Evolutionary conservation across 2,329 filamentous ascomycete species (phyloP), one percentile per base, ranked within the genome.

Genomic region (Madurella mycetomatis): DNA sequence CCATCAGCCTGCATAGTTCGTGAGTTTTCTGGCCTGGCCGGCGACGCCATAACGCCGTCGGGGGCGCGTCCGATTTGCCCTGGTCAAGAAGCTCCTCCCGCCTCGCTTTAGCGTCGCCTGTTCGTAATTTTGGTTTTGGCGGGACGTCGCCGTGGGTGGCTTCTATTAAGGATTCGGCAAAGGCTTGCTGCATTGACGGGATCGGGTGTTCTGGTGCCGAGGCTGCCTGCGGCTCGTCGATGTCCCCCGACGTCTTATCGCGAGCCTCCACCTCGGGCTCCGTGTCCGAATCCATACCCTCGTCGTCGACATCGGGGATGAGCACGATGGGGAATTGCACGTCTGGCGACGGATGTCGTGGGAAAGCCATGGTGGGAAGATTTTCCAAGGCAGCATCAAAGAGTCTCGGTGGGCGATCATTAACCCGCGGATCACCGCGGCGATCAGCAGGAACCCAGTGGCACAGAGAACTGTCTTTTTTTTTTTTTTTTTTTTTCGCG

Each of bases 1-100:
- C 86, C 67, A 95, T 82, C 47, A 96, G 82, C 73, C 96, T 96
- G 76, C 87, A 86, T 56, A 97, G 76, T 59, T 95, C 90, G 67
- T 97, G 94, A 66, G 90, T 87, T 65, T 83, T 82, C 67, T 94
- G 89, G 42, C 84, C 84, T 0, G 84, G 80, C 50, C 85, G 83
- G 68, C 88, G 85, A 54, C 86, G 84, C 90, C 92, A 96, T 67
- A 82, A 73, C 47, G 85, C 81, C 49, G 84, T 85, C 67, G 89
- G 87, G 12, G 90, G 81, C 13, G 84, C 81, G 54, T 88, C 87
- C 56, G 85, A 84, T 55, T 84, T 79, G 39, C 79, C 77, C 59
- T 84, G 82, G 56, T 88, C 84, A 42, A 95, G 76, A 30, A 94
- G 76, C 66, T 76, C 76, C 61, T 83, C 84, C 59, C 85, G 83